phyloP scores from a whole-genome alignment of 768 basidiomycete species.

The Podaxis carcinomalis region DNA sequence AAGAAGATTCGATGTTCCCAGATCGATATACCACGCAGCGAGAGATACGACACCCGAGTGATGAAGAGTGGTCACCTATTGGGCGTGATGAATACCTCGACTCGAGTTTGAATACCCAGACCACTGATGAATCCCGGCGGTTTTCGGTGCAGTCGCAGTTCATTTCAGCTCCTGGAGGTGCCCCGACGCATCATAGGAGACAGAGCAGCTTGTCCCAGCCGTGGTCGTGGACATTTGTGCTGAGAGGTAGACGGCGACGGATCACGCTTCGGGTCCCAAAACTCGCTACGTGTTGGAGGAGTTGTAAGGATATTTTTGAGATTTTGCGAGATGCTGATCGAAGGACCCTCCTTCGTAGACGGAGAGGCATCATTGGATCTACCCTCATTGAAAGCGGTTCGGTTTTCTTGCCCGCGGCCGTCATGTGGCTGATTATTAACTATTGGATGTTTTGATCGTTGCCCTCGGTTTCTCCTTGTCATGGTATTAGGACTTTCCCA shows the following conservation, averaged over 20 bases:
- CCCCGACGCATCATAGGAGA: constrained; percentile 17
- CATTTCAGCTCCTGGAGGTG: constrained; percentile 31
- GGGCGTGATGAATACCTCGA: constrained; percentile 7
- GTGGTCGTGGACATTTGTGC: constrained; percentile 52
- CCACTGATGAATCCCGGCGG: constrained; percentile 11
- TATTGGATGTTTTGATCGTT: constrained; percentile 6
- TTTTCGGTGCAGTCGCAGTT: constrained; percentile 24
- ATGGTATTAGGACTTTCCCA: background rate
- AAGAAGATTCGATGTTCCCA: constrained; percentile 48
- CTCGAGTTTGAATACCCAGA: background rate
- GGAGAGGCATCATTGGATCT: constrained; percentile 27
- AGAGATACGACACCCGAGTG: constrained; percentile 23
- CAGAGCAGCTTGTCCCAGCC: constrained; percentile 17
- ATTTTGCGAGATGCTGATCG: constrained; percentile 13
- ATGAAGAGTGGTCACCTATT: constrained; percentile 33
- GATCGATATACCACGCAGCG: constrained; percentile 42
- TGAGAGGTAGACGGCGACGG: constrained; percentile 52
- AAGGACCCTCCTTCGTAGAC: constrained; percentile 16
- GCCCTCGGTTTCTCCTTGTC: background rate
- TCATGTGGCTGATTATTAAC: constrained; percentile 12
- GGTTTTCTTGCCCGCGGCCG: constrained; percentile 13
- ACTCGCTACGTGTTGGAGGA: constrained; percentile 18
- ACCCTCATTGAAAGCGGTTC: constrained; percentile 18
- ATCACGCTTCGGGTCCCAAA: constrained; percentile 42
- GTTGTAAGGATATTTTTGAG: constrained; percentile 19